phyloP scores from a whole-genome alignment of 2,329 filamentous ascomycete genomes.

The Aspergillus proliferans region DNA sequence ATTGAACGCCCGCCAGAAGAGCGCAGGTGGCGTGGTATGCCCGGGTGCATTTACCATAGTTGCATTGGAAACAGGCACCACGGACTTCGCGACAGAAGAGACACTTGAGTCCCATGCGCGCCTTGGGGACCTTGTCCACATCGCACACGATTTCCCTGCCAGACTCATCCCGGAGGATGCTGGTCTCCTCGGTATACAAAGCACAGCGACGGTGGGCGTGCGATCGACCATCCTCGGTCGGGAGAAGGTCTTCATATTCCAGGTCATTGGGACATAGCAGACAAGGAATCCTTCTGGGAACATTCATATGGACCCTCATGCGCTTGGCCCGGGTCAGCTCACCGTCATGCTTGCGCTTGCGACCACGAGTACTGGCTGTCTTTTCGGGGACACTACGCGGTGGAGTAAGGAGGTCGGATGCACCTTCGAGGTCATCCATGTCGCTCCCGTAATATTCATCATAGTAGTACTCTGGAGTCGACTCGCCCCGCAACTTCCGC shows the following conservation, averaged over 20 bases:
- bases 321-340: constrained; percentile 65
- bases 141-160: constrained; percentile 71
- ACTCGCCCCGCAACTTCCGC: constrained; percentile 82
- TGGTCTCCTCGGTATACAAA: constrained; percentile 86
- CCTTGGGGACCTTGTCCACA: constrained; percentile 74
- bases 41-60: constrained; percentile 84
- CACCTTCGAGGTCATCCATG: constrained; percentile 55
- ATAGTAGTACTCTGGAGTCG: constrained; percentile 50
- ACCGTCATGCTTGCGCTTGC: constrained; percentile 63
- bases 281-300: constrained; percentile 70
- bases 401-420: constrained; percentile 69
- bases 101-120: constrained; percentile 84
- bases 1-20: constrained; percentile 81
- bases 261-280: constrained; percentile 89
- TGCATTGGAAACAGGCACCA: constrained; percentile 96
- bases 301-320: constrained; percentile 66
- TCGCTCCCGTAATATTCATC: constrained; percentile 53
- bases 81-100: constrained; percentile 90
- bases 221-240: constrained; percentile 79
- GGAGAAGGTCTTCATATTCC: constrained; percentile 70
- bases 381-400: constrained; percentile 68
- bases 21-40: constrained; percentile 96
- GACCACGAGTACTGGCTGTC: constrained; percentile 48
- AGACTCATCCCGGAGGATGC: constrained; percentile 63
- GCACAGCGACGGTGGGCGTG: constrained; percentile 80